These are phyloP conservation scores for Cyberlindnera sargentensis DNA, from an alignment of 805 yeast genomes.

Conservation along the genomic window DNA sequence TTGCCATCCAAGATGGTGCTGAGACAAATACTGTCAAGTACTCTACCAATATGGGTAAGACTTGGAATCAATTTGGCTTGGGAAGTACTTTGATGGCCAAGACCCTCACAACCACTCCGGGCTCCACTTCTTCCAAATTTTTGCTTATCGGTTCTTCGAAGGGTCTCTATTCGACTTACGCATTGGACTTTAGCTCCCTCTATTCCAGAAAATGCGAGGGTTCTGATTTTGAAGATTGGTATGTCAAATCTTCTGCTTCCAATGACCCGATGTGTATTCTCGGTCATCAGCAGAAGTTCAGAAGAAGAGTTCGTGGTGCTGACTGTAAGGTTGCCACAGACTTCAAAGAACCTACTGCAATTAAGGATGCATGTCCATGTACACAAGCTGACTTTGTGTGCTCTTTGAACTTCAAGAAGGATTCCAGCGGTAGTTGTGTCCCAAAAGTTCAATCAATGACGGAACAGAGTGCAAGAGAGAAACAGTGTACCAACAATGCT, in stretches of 20 bases:
- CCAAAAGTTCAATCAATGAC: constrained; percentile 21
- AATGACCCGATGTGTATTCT: constrained; percentile 43
- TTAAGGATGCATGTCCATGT: constrained; percentile 58
- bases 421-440: constrained; percentile 40
- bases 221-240: constrained; percentile 59
- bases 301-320: constrained; percentile 57
- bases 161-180: constrained; percentile 19
- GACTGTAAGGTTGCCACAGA: constrained; percentile 42
- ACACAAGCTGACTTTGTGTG: constrained; percentile 66
- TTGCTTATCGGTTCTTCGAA: constrained; percentile 37
- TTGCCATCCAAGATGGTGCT: constrained; percentile 45
- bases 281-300: constrained; percentile 61
- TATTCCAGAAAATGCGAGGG: constrained; percentile 34
- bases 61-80: constrained; percentile 51
- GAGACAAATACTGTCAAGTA: constrained; percentile 34
- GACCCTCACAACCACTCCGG: constrained; percentile 50
- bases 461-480: constrained; percentile 21
- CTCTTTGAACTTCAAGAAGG: constrained; percentile 39
- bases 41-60: constrained; percentile 67
- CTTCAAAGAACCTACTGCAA: constrained; percentile 30
- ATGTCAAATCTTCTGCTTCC: constrained; percentile 34
- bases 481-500: constrained; percentile 24
- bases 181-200: constrained; percentile 51
- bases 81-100: constrained; percentile 36
- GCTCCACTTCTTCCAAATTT: constrained; percentile 61